Base-by-base conservation (phyloP, 1,139 yeast species). In the Suhomyces choctaworum region DNA sequence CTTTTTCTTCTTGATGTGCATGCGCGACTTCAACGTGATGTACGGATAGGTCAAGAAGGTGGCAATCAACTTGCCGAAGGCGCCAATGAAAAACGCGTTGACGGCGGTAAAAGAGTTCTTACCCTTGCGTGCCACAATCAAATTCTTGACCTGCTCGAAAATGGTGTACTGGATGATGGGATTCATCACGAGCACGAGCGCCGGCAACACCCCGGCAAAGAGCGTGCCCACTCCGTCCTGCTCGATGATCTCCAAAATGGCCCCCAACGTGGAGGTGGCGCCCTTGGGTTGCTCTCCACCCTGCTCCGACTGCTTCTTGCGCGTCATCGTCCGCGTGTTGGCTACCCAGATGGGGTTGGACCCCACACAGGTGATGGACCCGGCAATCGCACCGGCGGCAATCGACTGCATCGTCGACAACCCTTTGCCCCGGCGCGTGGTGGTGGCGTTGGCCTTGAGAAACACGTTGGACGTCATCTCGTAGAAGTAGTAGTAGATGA, bases 321-420 rank as follows among this genome's bases (percentile, higher is more conserved):
- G 83, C 4, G 95, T 84, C 82, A 84, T 81, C 62, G 70, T 68
- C 42, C 96, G 72, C 2, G 96, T 88, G 56, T 88, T 88, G 37
- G 92, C 94, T 24, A 88, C 95, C 97, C 97, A 89, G 50, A 89
- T 81, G 22, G 97, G 97, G 61, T 90, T 90, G n/a, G 96, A 82
- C 12, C 84, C 75, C 15, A 86, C 68, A 40, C 90, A 86, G 2
- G 97, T 88, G 27, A 89, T 76, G 7, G 90, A 76, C 0, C 97
- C 97, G 2, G 97, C 95, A 50, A 86, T 69, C 1, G 94, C 84
- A 12, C 96, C 96, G 3, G 90, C 82, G 4, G 76, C 44, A 51
- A 89, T 83, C 38, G 90, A 79, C 59, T 89, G 95, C 9, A 73
- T 40, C 1, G 96, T 80, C 11, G 81, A 62, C 34, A 82, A 62